Percentiles rank a stretch among this genome's conserved stretches.
Evolutionary conservation across 148 eudicot genomes (phyloP).

Genomic region (Bassia scoparia): DNA sequence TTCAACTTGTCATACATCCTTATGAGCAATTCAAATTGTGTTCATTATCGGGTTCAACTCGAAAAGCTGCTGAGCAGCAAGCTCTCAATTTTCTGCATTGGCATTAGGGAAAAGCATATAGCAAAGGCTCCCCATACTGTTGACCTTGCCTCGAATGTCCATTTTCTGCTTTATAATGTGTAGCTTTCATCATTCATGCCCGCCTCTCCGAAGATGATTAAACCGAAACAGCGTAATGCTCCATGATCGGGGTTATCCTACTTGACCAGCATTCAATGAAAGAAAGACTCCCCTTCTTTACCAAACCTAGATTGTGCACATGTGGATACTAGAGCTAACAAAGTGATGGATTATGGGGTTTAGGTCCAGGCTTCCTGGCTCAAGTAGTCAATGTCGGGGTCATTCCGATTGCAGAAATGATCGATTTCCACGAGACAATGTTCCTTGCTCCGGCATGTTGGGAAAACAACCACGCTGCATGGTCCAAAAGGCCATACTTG

Average conservation of each 20-base stretch:
- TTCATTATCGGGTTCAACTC: conserved; percentile 79
- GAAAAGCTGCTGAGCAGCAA: conserved; percentile 59
- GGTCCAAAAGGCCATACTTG: conserved; percentile 29
- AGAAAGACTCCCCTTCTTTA: conserved; percentile 64
- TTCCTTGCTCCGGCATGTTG: conserved; percentile 58
- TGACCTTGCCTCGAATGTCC: conserved; percentile 74
- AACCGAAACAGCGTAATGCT: conserved; percentile 78
- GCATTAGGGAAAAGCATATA: conserved; percentile 61
- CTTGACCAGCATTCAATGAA: conserved; percentile 49
- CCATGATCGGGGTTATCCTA: conserved; percentile 60
- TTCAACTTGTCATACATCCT: conserved; percentile 54
- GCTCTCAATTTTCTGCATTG: conserved; percentile 58
- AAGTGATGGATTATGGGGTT: conserved; percentile 69
- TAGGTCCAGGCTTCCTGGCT: conserved; percentile 42
- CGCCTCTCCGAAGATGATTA: conserved; percentile 73
- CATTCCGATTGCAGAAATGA: conserved; percentile 61
- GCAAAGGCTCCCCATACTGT: conserved; percentile 87
- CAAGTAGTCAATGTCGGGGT: conserved; percentile 48
- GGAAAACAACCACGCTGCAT: conserved; percentile 51
- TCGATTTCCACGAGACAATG: conserved; percentile 73
- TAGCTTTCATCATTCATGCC: conserved; percentile 59
- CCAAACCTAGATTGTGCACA: conserved; percentile 68
- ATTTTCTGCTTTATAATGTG: conserved; percentile 42
- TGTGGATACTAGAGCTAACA: conserved; percentile 58
- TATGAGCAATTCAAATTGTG: conserved; percentile 74